Evolutionary conservation across 2,329 filamentous ascomycete genomes (phyloP), one percentile per base, ranked within the genome.

Genomic region (Neofusicoccum parvum): DNA sequence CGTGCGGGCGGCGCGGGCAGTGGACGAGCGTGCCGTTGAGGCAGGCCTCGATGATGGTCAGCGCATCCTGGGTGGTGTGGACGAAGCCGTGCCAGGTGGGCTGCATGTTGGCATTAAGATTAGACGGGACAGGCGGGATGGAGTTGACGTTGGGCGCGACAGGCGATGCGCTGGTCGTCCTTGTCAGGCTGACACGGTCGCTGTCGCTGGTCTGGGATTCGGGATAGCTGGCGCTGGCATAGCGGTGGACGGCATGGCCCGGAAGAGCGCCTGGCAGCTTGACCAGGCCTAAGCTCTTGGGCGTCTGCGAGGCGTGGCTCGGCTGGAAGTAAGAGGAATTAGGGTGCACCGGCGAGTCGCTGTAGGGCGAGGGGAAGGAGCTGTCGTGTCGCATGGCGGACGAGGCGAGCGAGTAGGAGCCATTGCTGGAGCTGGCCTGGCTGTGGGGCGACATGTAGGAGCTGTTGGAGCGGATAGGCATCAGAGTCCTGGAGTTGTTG

Each of bases 1-100:
- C 94, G 75, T 96, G 92, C 1, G 94, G 94, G 62, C 94, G 86
- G 58, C 94, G 89, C 17, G 92, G 88, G 20, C 95, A 91, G 76
- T 95, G 92, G 56, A 85, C 85, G 9, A 94, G 80, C 20, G 83
- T 80, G 11, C 92, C 92, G 41, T 82, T 84, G 15, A 96, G 82
- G 71, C 90, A 92, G 9, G 88, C 90, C 76, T 96, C 92, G 73
- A 96, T 91, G 17, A 96, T 83, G 10, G 92, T 83, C 69, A 96
- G 81, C 34, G 92, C 92, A 79, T 96, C 92, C 56, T 87, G 83
- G 0, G 90, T 92, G 10, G 85, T 87, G n/a, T 82, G 80, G 56
- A 92, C 84, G 72, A 88, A 87, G 10, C 90, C 90, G n/a, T 79
- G 79, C 76, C 86, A 92, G 27, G 89, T 92, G 36, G 89, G 88